Conservation (phyloP, 2,329 filamentous ascomycete genomes). For the Lecanosticta acicola region DNA sequence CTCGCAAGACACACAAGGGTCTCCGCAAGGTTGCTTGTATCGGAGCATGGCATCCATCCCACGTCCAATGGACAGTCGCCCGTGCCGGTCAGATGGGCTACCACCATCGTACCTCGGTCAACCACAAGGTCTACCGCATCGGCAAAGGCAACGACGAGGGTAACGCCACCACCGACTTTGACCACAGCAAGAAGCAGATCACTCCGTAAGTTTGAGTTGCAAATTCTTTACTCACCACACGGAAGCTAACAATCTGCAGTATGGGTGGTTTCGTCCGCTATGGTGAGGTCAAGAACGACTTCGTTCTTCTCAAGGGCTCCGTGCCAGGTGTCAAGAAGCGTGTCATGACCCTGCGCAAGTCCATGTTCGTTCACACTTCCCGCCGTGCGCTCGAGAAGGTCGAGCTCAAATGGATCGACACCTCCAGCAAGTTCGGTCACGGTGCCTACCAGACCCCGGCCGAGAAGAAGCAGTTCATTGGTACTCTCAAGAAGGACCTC, state of each 20-base stretch:
- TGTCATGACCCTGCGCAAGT: constrained; percentile 97
- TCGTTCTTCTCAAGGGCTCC: constrained; percentile 94
- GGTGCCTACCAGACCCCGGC: constrained; percentile 97
- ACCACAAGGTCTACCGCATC: constrained; percentile 99
- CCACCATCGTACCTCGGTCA: constrained; percentile 99
- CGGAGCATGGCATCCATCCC: constrained; percentile 99
- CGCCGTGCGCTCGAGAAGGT: constrained; percentile 97
- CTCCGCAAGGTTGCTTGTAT: constrained; percentile 99
- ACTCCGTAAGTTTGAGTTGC: constrained; percentile 81
- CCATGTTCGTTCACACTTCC: constrained; percentile 95
- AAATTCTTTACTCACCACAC: not conserved
- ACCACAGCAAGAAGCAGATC: constrained; percentile 98
- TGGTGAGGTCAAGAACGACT: constrained; percentile 99
- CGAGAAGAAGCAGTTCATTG: constrained; percentile 97
- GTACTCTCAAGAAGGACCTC: constrained; percentile 99
- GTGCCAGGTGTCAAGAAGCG: constrained; percentile 99
- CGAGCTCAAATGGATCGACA: constrained; percentile 99
- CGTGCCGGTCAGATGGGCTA: constrained; percentile 99
- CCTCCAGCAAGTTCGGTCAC: constrained; percentile 99
- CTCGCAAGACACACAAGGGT: constrained; percentile 99
- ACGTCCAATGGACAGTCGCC: constrained; percentile 99
- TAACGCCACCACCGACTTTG: constrained; percentile 90
- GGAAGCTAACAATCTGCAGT: constrained; percentile 49
- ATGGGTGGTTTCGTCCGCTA: constrained; percentile 99
- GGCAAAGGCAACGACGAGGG: constrained; percentile 86